Evolutionary conservation across 768 basidiomycete species (phyloP).

Genomic region (Leccinellum luteum): DNA sequence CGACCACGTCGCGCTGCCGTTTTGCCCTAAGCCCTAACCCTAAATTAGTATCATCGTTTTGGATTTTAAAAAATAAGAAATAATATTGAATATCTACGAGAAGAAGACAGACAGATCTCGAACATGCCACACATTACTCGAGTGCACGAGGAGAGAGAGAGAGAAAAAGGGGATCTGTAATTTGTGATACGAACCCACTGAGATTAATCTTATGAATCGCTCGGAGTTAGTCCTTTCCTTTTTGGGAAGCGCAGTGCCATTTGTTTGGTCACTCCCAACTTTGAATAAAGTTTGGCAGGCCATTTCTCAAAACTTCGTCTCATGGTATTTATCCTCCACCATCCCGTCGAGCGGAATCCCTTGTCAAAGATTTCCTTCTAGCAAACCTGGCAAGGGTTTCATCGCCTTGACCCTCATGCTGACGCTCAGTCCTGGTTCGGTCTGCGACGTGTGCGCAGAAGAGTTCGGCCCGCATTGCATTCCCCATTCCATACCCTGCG

Average conservation of each 20-base stretch:
- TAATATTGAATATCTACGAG: neutral
- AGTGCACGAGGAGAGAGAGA: conserved; percentile 1
- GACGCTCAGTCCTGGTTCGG: conserved; percentile 76
- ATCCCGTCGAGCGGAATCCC: conserved; percentile 43
- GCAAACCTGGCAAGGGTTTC: conserved; percentile 39
- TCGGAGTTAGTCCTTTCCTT: conserved; percentile 9
- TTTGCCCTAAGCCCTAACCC: conserved; percentile 33
- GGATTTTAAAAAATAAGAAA: neutral
- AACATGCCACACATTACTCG: conserved; percentile 2
- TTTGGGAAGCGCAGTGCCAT: conserved; percentile 17
- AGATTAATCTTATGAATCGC: conserved; percentile 4
- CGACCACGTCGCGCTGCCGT: neutral
- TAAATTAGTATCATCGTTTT: conserved; percentile 9
- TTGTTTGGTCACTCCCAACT: conserved; percentile 32
- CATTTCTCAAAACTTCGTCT: conserved; percentile 35
- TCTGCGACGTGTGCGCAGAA: conserved; percentile 89
- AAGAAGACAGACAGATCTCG: conserved; percentile 8
- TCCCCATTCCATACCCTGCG: conserved; percentile 82
- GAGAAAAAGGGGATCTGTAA: neutral
- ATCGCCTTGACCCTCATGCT: conserved; percentile 58
- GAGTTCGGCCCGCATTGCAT: conserved; percentile 73
- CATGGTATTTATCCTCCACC: conserved; percentile 50
- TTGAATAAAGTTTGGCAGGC: conserved; percentile 27
- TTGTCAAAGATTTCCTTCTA: conserved; percentile 40
- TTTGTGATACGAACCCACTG: conserved; percentile 5